phyloP scores from a whole-genome alignment of 202 grass and related monocot genomes.

The Carex arenaria region DNA sequence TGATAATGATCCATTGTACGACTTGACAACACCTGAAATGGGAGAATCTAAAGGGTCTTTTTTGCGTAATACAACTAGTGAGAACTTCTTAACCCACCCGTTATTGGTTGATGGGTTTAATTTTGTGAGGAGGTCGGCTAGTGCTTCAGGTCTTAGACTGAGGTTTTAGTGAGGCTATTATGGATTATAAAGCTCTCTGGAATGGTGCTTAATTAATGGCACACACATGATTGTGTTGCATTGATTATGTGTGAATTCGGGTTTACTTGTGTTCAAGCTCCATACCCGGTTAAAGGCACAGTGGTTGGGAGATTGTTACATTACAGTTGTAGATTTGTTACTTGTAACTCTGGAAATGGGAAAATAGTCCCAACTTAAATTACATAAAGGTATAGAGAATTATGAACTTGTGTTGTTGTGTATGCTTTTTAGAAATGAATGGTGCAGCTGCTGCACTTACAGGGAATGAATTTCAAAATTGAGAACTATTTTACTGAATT shows the following conservation, averaged over 20 bases:
- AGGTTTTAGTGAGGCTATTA: slow-evolving; percentile 19
- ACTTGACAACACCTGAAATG: not conserved
- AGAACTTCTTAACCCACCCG: slow-evolving; percentile 13
- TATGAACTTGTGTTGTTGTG: not conserved
- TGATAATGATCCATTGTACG: slow-evolving; percentile 27
- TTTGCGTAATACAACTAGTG: not conserved
- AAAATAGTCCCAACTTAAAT: not conserved
- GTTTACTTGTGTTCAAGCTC: not conserved
- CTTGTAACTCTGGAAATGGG: not conserved
- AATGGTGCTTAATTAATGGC: not conserved
- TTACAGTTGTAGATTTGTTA: slow-evolving; percentile 2
- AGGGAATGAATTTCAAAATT: not conserved
- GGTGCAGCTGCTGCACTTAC: not conserved
- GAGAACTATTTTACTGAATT: not conserved
- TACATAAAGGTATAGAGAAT: not conserved
- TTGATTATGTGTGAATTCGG: not conserved
- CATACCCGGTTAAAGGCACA: not conserved
- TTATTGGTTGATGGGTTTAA: slow-evolving; percentile 35
- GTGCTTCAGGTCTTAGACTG: slow-evolving; percentile 41
- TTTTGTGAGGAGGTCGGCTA: slow-evolving; percentile 56
- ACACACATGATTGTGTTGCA: not conserved
- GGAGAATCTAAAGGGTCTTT: slow-evolving; percentile 11
- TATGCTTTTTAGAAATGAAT: not conserved
- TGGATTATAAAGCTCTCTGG: not conserved
- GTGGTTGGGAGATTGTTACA: not conserved